Base-by-base conservation (phyloP, 106 monocot species). In the Alisma plantagoaquatica region DNA sequence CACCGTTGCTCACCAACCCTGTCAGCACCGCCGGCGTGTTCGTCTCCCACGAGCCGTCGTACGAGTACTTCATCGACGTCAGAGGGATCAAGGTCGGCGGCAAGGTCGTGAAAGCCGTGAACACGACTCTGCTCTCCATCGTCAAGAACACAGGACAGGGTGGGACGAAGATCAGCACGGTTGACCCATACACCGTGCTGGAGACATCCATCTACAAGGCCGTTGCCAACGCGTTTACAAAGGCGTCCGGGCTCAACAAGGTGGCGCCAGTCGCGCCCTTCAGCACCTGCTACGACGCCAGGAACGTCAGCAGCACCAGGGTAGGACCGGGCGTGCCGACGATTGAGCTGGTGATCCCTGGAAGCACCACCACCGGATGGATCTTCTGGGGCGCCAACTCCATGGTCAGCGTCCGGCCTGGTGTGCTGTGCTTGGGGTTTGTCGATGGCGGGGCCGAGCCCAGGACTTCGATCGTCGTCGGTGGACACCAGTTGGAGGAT, bases 141-240 rank as follows among this genome's bases (percentile, higher is more conserved):
- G 12, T 33, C 54, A 11, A 32, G 54, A 5, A 23, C 33, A n/a
- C n/a, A n/a, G 54, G 54, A 6, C 2, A 4, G 7, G 54, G 54
- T 15, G 54, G 54, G 6, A 55, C 54, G 9, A 55, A 55, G 54
- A 9, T 55, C 14, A 55, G 31, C 33, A 55, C 54, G 9, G 10
- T 33, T 10, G 32, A 10, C 20, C 54, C 54, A 18, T 55, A 55
- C 54, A 55, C 54, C 17, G 17, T 18, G 18, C 4, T 55, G 54
- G 54, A 55, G 54, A 55, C 54, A 2, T 20, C 33, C 54, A 55
- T 55, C 32, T 55, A 55, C 54, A 10, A 23, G 16, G 54, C 54
- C 9, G 4, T 55, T 21, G 17, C 19, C 7, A 33, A 3, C 1
- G 54, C 54, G 10, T 55, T 55, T 33, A 18, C 12, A 18, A 31